phyloP scores from a whole-genome alignment of 1,284 basidiomycete species.

The Cryptococcus depauperatus region DNA sequence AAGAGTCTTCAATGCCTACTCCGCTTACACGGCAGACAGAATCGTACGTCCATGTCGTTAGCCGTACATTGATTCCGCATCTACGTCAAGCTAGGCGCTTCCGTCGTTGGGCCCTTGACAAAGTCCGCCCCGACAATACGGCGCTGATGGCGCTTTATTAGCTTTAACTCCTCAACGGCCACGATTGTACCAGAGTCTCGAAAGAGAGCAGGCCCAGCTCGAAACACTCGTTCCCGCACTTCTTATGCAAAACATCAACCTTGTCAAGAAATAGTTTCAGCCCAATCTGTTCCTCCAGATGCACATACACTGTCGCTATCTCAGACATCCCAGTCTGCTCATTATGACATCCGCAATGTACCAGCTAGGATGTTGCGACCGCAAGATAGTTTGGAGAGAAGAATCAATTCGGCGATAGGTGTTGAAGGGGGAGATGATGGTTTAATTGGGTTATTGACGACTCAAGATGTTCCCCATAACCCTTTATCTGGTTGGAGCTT shows the following conservation, averaged over 20 bases:
- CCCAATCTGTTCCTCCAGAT: background rate
- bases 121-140: too few species aligned
- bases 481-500: conserved; percentile 9
- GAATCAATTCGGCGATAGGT: conserved; percentile 9
- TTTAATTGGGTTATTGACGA: conserved; percentile 15
- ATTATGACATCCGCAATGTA: background rate
- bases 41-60: background rate
- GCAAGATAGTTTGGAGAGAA: conserved; percentile 8
- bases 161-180: conserved; percentile 19
- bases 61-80: background rate
- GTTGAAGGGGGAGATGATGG: conserved; percentile 14
- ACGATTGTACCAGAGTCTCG: conserved; percentile 14
- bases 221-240: background rate
- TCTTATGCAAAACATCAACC: too few species aligned
- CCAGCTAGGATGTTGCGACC: conserved; percentile 2
- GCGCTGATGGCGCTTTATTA: background rate
- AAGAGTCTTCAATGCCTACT: too few species aligned
- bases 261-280: too few species aligned
- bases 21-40: background rate
- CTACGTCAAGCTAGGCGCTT: too few species aligned
- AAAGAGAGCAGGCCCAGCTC: background rate
- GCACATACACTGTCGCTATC: background rate
- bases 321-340: background rate
- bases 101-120: too few species aligned
- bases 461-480: conserved; percentile 6